Base-by-base conservation (phyloP, 345 rosid species). In the Hibiscus syriacus region DNA sequence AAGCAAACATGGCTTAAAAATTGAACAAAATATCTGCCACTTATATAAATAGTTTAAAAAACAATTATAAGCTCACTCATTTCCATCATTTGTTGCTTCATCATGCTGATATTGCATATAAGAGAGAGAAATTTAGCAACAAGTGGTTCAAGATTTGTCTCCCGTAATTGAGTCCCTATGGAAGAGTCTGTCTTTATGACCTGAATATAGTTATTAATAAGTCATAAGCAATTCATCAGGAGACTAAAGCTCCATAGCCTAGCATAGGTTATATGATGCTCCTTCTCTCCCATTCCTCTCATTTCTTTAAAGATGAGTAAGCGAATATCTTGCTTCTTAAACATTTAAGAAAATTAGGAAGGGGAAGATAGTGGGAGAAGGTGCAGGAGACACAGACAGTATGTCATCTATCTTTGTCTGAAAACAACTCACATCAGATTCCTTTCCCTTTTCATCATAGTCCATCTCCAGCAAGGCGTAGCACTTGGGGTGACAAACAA, bases 11-110 rank as follows among this genome's bases (percentile, higher is more conserved):
- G 54, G 66, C 32, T 32, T 41, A 54, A 68, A 45, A 49, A 23
- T 53, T 23, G n/a, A 52, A 61, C 2, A 7, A 23, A 62, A n/a
- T n/a, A n/a, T n/a, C n/a, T n/a, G n/a, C n/a, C n/a, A n/a, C 46
- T 27, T 34, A 27, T 32, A 50, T 36, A 74, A 58, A 52, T 68
- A 41, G 11, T n/a, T 50, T 32, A 67, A 20, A 55, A 36, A 54
- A 55, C 32, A 50, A 69, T 25, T 60, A 67, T 60, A 30, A 72
- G 69, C 53, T 17, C 62, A 92, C 98, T 93, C 82, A 92, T 83
- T 76, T 92, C 96, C 96, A 90, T 83, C 96, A 92, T 92, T 68
- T 87, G 97, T 55, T 85, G 90, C 79, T 80, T 82, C 97, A 90
- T 92, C 96, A 87, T 92, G 82, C 87, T 85, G 64, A 87, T 76